Evolutionary conservation across 1,139 yeast species (phyloP).

Genomic region (Candida dubliniensis): DNA sequence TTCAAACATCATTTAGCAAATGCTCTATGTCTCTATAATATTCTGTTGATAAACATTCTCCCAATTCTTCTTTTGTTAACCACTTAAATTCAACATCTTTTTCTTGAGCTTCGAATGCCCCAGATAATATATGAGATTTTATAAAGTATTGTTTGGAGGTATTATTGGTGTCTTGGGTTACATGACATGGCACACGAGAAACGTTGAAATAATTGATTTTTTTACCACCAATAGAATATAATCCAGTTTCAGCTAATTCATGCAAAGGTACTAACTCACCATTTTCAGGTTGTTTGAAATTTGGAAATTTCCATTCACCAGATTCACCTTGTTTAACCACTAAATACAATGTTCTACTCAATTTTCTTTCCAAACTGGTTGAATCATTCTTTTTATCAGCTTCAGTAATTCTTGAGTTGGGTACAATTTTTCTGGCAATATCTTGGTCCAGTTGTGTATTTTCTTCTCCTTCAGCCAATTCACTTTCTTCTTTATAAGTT

Average conservation of each 20-base stretch:
- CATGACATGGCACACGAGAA: slow-evolving; percentile 83
- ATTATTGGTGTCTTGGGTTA: slow-evolving; percentile 23
- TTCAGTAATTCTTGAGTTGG: slow-evolving; percentile 70
- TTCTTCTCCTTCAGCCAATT: slow-evolving; percentile 35
- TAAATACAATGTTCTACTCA: slow-evolving; percentile 79
- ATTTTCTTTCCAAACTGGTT: slow-evolving; percentile 71
- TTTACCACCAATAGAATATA: slow-evolving; percentile 71
- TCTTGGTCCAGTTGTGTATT: slow-evolving; percentile 40
- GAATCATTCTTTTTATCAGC: slow-evolving; percentile 69
- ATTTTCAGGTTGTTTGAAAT: slow-evolving; percentile 36
- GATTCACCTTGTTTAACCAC: slow-evolving; percentile 49
- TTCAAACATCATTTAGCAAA: slow-evolving; percentile 48
- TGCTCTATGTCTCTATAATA: slow-evolving; percentile 59
- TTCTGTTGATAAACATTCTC: slow-evolving; percentile 48
- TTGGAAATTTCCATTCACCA: slow-evolving; percentile 75
- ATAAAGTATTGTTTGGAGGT: slow-evolving; percentile 61
- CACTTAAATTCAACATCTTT: slow-evolving; percentile 55
- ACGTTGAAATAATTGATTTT: slow-evolving; percentile 85
- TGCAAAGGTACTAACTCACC: slow-evolving; percentile 56
- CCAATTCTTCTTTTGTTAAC: slow-evolving; percentile 81
- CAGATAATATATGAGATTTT: slow-evolving; percentile 90
- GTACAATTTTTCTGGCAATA: slow-evolving; percentile 67
- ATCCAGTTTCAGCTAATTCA: slow-evolving; percentile 71
- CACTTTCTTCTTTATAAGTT: slow-evolving; percentile 46
- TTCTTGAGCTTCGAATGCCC: slow-evolving; percentile 60